A percentile compares a stretch with the other conserved stretches of the same genome.
These are phyloP conservation scores for Globisporangium uncinulatum DNA, from an alignment of 352 stramenopile genomes.

Conservation along the genomic window DNA sequence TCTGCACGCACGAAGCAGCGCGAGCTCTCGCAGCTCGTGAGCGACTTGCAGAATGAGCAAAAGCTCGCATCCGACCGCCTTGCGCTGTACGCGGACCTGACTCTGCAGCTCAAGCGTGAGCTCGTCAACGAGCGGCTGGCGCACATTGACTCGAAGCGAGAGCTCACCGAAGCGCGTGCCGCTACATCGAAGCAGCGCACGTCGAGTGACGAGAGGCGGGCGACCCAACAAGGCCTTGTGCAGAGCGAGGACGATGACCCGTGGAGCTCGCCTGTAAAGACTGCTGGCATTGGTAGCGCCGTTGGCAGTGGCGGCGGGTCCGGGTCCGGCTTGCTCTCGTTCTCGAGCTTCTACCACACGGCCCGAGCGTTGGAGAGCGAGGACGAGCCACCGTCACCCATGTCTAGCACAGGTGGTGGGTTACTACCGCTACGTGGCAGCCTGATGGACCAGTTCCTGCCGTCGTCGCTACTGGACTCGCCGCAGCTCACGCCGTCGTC, in stretches of 20 bases:
- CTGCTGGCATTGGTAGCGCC: slow-evolving; percentile 15
- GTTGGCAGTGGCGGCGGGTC: background rate
- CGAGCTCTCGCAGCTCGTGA: slow-evolving; percentile 36
- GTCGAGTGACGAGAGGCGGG: slow-evolving; percentile 24
- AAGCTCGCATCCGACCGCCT: slow-evolving; percentile 40
- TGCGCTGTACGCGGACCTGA: slow-evolving; percentile 45
- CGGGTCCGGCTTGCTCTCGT: slow-evolving; percentile 35
- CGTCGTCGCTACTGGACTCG: slow-evolving; percentile 72
- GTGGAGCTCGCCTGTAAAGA: slow-evolving; percentile 37
- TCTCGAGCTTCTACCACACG: slow-evolving; percentile 62
- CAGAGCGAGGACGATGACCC: slow-evolving; percentile 31
- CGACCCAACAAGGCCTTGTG: background rate
- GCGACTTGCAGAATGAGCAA: slow-evolving; percentile 54
- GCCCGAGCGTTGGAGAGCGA: slow-evolving; percentile 18
- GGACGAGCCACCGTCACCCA: slow-evolving; percentile 40
- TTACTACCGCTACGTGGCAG: slow-evolving; percentile 60
- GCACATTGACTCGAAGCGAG: slow-evolving; percentile 65
- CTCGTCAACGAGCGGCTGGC: slow-evolving; percentile 73
- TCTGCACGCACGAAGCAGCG: slow-evolving; percentile 19
- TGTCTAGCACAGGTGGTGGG: slow-evolving; percentile 24
- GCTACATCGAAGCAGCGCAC: background rate
- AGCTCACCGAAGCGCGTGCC: slow-evolving; percentile 44
- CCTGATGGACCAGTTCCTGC: slow-evolving; percentile 77
- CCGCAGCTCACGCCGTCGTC: slow-evolving; percentile 69
- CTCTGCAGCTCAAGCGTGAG: slow-evolving; percentile 63